Evolutionary conservation across 768 basidiomycete species (phyloP).

Genomic region (Termitomyces sp.): DNA sequence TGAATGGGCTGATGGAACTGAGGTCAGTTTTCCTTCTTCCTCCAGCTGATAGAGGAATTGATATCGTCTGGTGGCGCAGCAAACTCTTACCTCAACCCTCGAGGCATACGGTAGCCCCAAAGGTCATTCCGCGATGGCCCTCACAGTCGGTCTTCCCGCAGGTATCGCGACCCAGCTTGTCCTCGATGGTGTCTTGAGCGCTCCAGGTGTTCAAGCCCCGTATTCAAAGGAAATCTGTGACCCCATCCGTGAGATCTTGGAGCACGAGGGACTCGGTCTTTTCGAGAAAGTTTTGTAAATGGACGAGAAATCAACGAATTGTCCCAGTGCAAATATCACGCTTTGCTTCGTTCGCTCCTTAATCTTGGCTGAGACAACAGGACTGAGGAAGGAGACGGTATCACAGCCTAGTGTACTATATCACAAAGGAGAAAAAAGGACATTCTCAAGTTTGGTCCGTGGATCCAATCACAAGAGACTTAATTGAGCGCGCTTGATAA

Average conservation of each 20-base stretch:
- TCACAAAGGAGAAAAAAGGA: no score
- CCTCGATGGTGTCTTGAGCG: conserved; percentile 76
- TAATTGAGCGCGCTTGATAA: no score
- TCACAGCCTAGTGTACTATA: no score
- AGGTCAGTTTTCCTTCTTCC: conserved; percentile 32
- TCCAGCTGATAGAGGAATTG: background rate
- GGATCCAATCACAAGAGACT: no score
- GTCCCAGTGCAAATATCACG: background rate
- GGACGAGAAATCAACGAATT: background rate
- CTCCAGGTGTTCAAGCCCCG: conserved; percentile 78
- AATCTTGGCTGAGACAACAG: no score
- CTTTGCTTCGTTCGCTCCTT: background rate
- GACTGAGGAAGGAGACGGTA: no score
- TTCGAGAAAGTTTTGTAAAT: conserved; percentile 46
- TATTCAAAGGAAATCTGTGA: conserved; percentile 85
- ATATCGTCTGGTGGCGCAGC: conserved; percentile 28
- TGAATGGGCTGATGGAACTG: conserved; percentile 77
- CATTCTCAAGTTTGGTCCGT: no score
- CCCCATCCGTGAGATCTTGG: conserved; percentile 58
- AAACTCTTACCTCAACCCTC: conserved; percentile 86
- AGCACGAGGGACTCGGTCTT: conserved; percentile 71
- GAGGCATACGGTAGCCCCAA: conserved; percentile 79
- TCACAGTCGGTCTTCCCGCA: conserved; percentile 87
- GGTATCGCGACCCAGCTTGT: conserved; percentile 92
- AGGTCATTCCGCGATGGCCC: conserved; percentile 89